Base-by-base conservation (phyloP, 805 yeast genomes). In the Schwanniomyces occidentalis region DNA sequence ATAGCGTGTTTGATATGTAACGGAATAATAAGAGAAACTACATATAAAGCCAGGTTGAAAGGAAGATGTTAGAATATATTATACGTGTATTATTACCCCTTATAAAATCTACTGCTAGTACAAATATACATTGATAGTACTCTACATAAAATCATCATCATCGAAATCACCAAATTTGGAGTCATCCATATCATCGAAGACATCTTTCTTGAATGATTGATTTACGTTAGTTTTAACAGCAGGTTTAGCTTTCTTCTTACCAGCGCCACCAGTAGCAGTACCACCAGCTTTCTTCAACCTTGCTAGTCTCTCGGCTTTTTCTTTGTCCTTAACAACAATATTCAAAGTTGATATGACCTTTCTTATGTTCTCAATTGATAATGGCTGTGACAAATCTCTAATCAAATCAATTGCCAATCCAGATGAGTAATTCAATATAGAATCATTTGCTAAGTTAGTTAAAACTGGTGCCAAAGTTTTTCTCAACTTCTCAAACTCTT, bases 201-300 rank as follows among this genome's bases (percentile, higher is more conserved):
- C 69, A 52, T 82, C 88, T 62, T 83, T 82, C 72, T 82, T 85
- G 64, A 73, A 73, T 4, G 64, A 57, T 21, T 65, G 57, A 31
- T 77, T 61, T 31, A 63, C 65, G 43, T 67, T 78, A 34, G 85
- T 70, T 58, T 82, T 83, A 28, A 87, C 83, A 37, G 79, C 63
- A 38, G 86, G 83, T 63, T 85, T 84, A 39, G 88, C 96, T 78
- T 90, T 91, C 78, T 85, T 84, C 76, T 90, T 89, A 64, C 95
- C 95, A 24, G 95, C 93, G 58, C 96, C 96, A 51, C 95, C 95
- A 16, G 87, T 77, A 24, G 91, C 78, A 17, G 95, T 85, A 45
- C 91, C 93, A 43, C 93, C 91, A 36, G 86, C 73, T 58, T 81
- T 83, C 49, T 84, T 77, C 52, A 85, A 67, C 61, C 96, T 80